Conservation (phyloP, 108 stramenopile species). For the Seminavis robusta region DNA sequence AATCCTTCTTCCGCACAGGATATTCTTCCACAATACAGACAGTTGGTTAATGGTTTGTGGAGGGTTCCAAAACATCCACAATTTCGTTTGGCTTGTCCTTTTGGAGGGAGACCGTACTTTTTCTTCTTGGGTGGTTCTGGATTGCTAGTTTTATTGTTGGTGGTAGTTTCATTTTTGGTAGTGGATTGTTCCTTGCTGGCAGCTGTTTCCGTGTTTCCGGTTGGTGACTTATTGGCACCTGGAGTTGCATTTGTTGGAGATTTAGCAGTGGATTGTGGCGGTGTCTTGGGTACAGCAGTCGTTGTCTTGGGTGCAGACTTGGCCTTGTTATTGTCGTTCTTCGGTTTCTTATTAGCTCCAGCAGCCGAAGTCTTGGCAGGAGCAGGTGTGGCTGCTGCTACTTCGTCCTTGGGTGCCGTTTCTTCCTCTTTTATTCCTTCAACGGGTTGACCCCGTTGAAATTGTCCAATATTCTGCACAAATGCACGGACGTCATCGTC, state of each 20-base stretch:
- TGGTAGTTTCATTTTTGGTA: constrained; percentile 2
- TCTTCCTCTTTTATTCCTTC: background rate
- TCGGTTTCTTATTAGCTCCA: background rate
- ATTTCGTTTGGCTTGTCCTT: constrained; percentile 5
- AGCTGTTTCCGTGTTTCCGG: background rate
- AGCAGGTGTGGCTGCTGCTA: background rate
- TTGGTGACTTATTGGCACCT: background rate
- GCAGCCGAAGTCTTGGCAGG: background rate
- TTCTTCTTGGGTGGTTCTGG: background rate
- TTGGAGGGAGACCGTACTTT: constrained; percentile 3
- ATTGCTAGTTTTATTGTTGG: background rate
- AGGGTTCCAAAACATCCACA: constrained; percentile 58
- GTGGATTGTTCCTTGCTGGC: background rate
- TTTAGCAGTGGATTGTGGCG: background rate
- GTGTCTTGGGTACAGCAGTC: too few species aligned
- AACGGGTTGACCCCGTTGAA: constrained; percentile 30
- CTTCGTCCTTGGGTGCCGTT: background rate
- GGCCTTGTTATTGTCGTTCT: constrained; percentile 2
- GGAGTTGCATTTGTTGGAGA: background rate
- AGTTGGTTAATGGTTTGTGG: constrained; percentile 55
- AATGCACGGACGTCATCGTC: constrained; percentile 19
- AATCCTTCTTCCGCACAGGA: constrained; percentile 50
- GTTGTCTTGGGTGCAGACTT: too few species aligned
- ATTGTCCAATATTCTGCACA: constrained; percentile 33
- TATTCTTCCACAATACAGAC: constrained; percentile 57